phyloP scores from a whole-genome alignment of 805 yeast species.

The Teunomyces barrocoloradensis region DNA sequence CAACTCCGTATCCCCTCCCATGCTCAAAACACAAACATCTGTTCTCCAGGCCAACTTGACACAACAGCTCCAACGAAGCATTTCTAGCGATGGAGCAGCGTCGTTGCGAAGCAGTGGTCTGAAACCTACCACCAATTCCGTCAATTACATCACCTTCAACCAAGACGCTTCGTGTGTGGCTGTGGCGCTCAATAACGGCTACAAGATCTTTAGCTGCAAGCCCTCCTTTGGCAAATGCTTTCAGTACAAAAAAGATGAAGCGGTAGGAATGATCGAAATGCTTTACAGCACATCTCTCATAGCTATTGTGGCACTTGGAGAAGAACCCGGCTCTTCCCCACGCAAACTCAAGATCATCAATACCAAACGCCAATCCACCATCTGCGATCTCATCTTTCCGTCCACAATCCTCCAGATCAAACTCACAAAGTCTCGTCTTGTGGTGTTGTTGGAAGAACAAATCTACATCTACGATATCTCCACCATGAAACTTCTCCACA shows the following conservation, averaged over 20 bases:
- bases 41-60: conserved; percentile 11
- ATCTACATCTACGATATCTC: conserved; percentile 42
- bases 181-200: conserved; percentile 62
- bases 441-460: conserved; percentile 42
- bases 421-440: conserved; percentile 30
- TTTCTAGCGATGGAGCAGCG: conserved; percentile 16
- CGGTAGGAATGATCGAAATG: conserved; percentile 81
- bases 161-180: conserved; percentile 86
- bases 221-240: conserved; percentile 61
- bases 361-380: conserved; percentile 60
- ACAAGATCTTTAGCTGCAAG: conserved; percentile 80
- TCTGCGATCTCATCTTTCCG: conserved; percentile 44
- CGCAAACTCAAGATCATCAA: conserved; percentile 79
- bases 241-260: conserved; percentile 40
- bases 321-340: conserved; percentile 69
- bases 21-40: conserved; percentile 14
- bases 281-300: conserved; percentile 82
- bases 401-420: conserved; percentile 39
- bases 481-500: conserved; percentile 41
- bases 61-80: conserved; percentile 10
- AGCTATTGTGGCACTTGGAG: conserved; percentile 79
- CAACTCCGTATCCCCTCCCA: neutral
- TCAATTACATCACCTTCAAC: conserved; percentile 59
- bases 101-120: conserved; percentile 12
- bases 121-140: conserved; percentile 11